phyloP scores from a whole-genome alignment of 1,139 yeast species.

The Pichia sp. region DNA sequence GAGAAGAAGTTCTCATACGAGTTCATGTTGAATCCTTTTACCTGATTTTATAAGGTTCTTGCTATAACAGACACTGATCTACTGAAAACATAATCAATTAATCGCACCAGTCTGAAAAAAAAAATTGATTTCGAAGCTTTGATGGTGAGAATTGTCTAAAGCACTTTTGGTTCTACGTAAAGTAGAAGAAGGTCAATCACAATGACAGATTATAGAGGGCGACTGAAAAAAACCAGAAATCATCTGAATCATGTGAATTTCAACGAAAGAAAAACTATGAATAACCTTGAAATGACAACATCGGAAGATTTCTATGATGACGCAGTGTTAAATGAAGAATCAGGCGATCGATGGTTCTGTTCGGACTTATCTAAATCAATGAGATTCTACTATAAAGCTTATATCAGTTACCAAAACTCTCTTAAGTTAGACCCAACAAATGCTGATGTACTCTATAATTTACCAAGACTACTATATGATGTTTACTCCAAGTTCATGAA shows the following conservation, averaged over 20 bases:
- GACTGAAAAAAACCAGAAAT: conserved; percentile 16
- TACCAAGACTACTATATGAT: conserved; percentile 41
- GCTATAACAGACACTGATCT: too few species aligned
- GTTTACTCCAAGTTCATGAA: conserved; percentile 40
- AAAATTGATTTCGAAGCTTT: too few species aligned
- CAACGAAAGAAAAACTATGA: too few species aligned
- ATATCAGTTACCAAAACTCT: conserved; percentile 32
- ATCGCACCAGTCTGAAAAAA: too few species aligned
- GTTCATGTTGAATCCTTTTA: too few species aligned
- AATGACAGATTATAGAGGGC: neutral
- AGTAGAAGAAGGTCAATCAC: too few species aligned
- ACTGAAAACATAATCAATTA: too few species aligned
- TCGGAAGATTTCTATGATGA: conserved; percentile 41
- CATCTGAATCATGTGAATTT: conserved; percentile 16
- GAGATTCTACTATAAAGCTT: conserved; percentile 47
- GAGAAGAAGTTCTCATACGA: neutral
- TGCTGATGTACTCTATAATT: conserved; percentile 41
- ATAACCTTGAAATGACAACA: conserved; percentile 34
- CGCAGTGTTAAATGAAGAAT: conserved; percentile 46
- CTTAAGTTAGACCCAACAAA: conserved; percentile 23
- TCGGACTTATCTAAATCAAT: conserved; percentile 48
- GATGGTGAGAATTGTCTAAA: too few species aligned
- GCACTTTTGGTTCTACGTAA: too few species aligned
- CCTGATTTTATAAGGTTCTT: too few species aligned
- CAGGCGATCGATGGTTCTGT: conserved; percentile 52